Percentiles rank a stretch among this genome's conserved stretches.
These are phyloP conservation scores for Stellera chamaejasme DNA, from an alignment of 345 rosid genomes.

Conservation along the genomic window DNA sequence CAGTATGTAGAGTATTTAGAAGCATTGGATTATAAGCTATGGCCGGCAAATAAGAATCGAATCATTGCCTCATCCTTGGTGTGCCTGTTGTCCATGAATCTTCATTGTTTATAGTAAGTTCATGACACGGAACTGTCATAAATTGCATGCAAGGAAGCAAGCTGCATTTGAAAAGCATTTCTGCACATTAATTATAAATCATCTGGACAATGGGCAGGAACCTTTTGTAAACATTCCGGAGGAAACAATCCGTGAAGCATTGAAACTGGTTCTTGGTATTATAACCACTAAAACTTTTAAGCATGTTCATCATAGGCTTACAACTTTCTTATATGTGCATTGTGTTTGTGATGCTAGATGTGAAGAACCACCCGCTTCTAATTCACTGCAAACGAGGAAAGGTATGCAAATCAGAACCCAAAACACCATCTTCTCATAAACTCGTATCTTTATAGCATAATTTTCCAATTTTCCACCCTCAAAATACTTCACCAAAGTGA, in stretches of 20 bases:
- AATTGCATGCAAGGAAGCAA: no score
- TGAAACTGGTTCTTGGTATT: conserved; percentile 61
- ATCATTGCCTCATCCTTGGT: no score
- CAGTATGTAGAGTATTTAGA: no score
- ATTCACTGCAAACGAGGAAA: conserved; percentile 90
- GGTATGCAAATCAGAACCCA: conserved; percentile 25
- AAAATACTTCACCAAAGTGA: neutral
- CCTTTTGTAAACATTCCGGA: conserved; percentile 69
- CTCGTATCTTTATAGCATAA: no score
- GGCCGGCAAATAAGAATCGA: no score
- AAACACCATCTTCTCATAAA: no score
- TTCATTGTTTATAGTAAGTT: no score
- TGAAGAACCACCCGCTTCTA: conserved; percentile 74
- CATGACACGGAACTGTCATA: no score
- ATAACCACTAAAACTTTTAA: neutral
- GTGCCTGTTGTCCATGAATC: no score
- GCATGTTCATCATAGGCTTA: neutral
- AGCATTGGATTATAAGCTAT: no score
- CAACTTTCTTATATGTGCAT: conserved; percentile 3
- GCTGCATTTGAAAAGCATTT: no score
- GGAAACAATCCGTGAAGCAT: conserved; percentile 56
- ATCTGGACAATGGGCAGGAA: conserved; percentile 30
- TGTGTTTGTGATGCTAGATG: conserved; percentile 34
- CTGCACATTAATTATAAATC: neutral
- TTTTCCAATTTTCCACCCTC: no score